A percentile compares a stretch with the other conserved stretches of the same genome.
Conservation (phyloP, 257 asterid species). For the Forsythia suspensa region DNA sequence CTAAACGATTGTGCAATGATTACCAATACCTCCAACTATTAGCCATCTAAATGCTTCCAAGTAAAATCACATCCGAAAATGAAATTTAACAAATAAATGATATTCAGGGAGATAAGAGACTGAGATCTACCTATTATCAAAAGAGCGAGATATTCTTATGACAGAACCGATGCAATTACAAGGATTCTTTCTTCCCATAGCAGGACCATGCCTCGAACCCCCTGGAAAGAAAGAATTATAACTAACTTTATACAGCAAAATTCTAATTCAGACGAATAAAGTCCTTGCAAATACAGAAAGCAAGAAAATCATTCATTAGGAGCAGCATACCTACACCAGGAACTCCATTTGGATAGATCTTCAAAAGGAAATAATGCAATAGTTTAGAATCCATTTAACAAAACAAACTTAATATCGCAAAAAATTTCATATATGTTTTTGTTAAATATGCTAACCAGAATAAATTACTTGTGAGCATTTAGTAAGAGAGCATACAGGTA, state of each 20-base stretch:
- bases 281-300: background rate
- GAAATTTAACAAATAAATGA: background rate
- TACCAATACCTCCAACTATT: background rate
- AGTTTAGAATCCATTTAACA: conserved; percentile 27
- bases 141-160: conserved; percentile 47
- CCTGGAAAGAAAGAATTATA: conserved; percentile 43
- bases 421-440: background rate
- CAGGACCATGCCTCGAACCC: conserved; percentile 33
- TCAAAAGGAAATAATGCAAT: conserved; percentile 24
- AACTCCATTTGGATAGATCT: conserved; percentile 57
- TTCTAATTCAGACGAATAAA: background rate
- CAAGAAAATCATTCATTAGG: conserved; percentile 3
- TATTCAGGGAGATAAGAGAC: background rate
- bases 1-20: background rate
- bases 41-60: conserved; percentile 1
- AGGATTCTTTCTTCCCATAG: conserved; percentile 40
- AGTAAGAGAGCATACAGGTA: background rate
- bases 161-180: conserved; percentile 70
- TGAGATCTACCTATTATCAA: conserved; percentile 52
- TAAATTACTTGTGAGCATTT: conserved; percentile 11
- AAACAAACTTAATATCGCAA: background rate
- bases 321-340: conserved; percentile 56
- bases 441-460: background rate
- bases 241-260: conserved; percentile 12
- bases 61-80: background rate